These are phyloP conservation scores for Penicillium concentricum DNA, from an alignment of 2,329 filamentous ascomycete species.

Conservation along the genomic window DNA sequence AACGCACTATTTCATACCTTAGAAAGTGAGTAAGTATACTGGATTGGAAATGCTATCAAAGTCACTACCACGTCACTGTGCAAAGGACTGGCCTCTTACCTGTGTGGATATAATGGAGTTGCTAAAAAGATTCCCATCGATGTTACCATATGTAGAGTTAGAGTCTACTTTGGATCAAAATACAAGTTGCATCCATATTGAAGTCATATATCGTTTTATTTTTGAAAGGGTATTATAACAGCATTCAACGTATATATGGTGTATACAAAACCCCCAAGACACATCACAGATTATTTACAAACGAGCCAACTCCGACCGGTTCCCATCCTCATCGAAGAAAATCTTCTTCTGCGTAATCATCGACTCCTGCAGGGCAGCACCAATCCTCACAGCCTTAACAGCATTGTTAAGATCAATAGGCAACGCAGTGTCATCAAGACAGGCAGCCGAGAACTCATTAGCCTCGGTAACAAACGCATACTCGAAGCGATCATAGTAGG, in stretches of 20 bases:
- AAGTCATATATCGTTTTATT: neutral
- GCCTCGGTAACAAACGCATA: constrained; percentile 64
- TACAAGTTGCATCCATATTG: neutral
- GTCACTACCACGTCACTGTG: neutral
- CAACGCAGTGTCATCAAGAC: constrained; percentile 55
- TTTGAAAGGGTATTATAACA: neutral
- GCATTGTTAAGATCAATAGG: constrained; percentile 59
- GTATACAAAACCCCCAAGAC: neutral
- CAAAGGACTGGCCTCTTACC: neutral
- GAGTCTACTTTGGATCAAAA: neutral
- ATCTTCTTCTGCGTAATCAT: constrained; percentile 58
- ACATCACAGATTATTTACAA: constrained; percentile 29
- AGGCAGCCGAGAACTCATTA: constrained; percentile 62
- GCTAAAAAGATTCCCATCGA: too few species aligned
- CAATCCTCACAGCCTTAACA: constrained; percentile 59
- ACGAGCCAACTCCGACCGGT: constrained; percentile 43
- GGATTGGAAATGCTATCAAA: neutral
- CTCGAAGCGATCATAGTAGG: constrained; percentile 65
- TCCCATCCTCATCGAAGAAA: constrained; percentile 57
- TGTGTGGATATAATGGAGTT: neutral
- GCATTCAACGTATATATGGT: neutral
- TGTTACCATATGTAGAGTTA: too few species aligned
- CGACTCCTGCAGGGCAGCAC: constrained; percentile 58
- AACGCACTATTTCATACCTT: neutral
- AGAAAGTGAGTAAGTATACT: neutral